phyloP scores from a whole-genome alignment of 148 eudicot genomes.

The Fallopia convolvulus region DNA sequence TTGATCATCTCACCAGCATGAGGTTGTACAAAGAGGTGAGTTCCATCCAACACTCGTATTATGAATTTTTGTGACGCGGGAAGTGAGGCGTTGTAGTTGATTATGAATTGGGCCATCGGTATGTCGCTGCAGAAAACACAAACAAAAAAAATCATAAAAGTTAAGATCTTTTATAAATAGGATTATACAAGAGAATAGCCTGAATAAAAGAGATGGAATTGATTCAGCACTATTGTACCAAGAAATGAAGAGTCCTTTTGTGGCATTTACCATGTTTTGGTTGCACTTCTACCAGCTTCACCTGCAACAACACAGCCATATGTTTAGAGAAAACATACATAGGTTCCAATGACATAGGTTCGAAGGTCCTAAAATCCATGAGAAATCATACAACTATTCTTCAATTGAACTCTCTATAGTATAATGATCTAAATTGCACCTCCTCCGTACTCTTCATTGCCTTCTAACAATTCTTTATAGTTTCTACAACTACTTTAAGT shows the following conservation, averaged over 20 bases:
- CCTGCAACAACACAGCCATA: constrained; percentile 14
- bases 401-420: background rate
- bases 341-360: background rate
- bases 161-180: too few species aligned
- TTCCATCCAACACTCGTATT: constrained; percentile 56
- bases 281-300: constrained; percentile 8
- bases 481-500: too few species aligned
- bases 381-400: background rate
- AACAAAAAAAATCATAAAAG: too few species aligned
- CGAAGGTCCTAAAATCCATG: background rate
- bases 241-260: constrained; percentile 52
- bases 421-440: background rate
- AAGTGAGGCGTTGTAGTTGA: constrained; percentile 43
- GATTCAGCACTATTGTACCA: constrained; percentile 29
- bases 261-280: constrained; percentile 47
- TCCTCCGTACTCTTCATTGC: background rate
- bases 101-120: constrained; percentile 83
- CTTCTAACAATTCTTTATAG: background rate
- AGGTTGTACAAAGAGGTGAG: constrained; percentile 70
- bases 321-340: background rate
- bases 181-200: too few species aligned
- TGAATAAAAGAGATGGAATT: background rate
- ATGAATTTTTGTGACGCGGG: constrained; percentile 69
- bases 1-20: constrained; percentile 62
- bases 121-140: constrained; percentile 37